Evolutionary conservation across 371 early-diverging fungal genomes (phyloP).

Genomic region (Catenaria anguillulae): DNA sequence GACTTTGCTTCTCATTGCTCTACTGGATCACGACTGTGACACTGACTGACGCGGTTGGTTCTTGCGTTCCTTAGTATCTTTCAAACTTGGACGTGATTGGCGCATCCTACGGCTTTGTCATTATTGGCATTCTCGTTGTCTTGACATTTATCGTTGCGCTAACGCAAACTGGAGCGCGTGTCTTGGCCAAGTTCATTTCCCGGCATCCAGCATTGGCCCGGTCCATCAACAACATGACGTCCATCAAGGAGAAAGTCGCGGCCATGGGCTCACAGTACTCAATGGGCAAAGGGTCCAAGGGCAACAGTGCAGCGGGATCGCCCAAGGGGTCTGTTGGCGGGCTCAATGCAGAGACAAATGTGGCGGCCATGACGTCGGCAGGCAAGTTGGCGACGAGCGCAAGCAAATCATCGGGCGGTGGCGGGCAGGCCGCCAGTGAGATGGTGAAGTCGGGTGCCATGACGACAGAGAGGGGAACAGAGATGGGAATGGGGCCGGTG

Average conservation of each 20-base stretch:
- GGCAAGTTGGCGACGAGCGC: too few relatives aligned
- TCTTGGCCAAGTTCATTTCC: neutral
- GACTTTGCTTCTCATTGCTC: neutral
- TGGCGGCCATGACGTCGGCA: too few relatives aligned
- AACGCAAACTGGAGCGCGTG: neutral
- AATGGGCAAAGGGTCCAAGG: neutral
- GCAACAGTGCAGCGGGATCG: neutral
- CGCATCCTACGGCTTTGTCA: neutral
- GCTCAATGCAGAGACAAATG: too few relatives aligned
- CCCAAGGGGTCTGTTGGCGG: too few relatives aligned
- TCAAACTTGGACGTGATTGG: neutral
- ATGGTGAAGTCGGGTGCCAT: too few relatives aligned
- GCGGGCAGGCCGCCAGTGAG: too few relatives aligned
- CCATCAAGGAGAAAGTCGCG: neutral
- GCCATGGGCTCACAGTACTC: neutral
- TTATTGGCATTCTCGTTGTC: neutral
- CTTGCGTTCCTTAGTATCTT: too few relatives aligned
- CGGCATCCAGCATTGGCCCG: neutral
- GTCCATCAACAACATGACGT: neutral
- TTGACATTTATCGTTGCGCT: neutral
- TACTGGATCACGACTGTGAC: too few relatives aligned
- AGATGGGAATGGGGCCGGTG: too few relatives aligned
- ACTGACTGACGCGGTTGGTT: too few relatives aligned
- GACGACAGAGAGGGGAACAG: too few relatives aligned
- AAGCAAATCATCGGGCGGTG: too few relatives aligned